These are phyloP conservation scores for Aquilaria agallochum DNA, from an alignment of 441 rosid genomes.

Conservation along the genomic window DNA sequence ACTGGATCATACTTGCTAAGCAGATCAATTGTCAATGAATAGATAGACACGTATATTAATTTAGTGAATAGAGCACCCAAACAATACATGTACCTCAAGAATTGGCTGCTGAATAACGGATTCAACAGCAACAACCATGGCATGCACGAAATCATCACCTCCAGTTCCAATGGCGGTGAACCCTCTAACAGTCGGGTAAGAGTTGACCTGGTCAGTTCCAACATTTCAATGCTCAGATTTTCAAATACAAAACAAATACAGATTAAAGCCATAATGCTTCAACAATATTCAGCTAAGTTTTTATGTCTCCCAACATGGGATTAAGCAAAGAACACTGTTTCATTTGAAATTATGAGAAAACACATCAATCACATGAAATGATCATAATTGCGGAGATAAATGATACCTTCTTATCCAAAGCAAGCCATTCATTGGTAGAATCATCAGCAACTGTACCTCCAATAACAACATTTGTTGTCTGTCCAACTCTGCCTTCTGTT, in stretches of 20 bases:
- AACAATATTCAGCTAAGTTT: not conserved
- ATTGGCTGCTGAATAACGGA: conserved; percentile 82
- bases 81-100: conserved; percentile 51
- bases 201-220: conserved; percentile 59
- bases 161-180: conserved; percentile 97
- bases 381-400: not conserved
- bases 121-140: conserved; percentile 97
- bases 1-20: too few species aligned
- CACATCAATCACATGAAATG: not conserved
- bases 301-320: not conserved
- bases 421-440: conserved; percentile 85
- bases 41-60: too few species aligned
- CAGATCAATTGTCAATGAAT: too few species aligned
- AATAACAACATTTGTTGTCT: conserved; percentile 85
- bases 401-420: conserved; percentile 87
- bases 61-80: too few species aligned
- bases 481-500: conserved; percentile 90
- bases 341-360: not conserved
- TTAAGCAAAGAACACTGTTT: not conserved
- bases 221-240: conserved; percentile 3
- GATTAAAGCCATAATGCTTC: not conserved
- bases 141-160: conserved; percentile 94
- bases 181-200: conserved; percentile 91
- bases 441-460: conserved; percentile 95
- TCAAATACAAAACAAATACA: conserved; percentile 5